Conservation (phyloP, 768 basidiomycete genomes). For the Bullera alba region DNA sequence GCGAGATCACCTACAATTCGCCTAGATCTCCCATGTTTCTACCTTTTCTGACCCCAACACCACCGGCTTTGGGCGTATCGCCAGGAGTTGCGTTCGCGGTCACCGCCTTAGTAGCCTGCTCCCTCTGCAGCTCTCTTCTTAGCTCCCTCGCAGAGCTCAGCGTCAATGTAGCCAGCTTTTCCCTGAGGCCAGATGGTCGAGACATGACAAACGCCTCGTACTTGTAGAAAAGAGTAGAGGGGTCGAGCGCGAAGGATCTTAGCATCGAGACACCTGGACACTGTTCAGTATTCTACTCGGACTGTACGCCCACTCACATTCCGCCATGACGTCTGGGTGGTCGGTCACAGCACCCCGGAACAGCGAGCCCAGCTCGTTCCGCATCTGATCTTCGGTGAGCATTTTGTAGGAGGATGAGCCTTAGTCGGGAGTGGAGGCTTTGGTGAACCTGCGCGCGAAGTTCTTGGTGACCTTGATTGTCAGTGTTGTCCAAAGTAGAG, state of each 20-base stretch:
- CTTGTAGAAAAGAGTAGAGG: slow-evolving; percentile 49
- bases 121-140: slow-evolving; percentile 42
- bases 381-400: slow-evolving; percentile 8
- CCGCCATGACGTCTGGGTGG: slow-evolving; percentile 44
- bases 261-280: slow-evolving; percentile 48
- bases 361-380: slow-evolving; percentile 29
- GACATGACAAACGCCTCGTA: slow-evolving; percentile 50
- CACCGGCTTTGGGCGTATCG: neutral
- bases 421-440: no score
- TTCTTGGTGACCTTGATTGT: no score
- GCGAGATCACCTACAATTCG: slow-evolving; percentile 35
- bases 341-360: slow-evolving; percentile 36
- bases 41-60: slow-evolving; percentile 20
- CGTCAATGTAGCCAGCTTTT: slow-evolving; percentile 31
- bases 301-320: slow-evolving; percentile 34
- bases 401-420: no score
- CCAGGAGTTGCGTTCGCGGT: slow-evolving; percentile 9
- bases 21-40: slow-evolving; percentile 36
- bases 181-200: slow-evolving; percentile 31
- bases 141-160: slow-evolving; percentile 44
- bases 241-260: slow-evolving; percentile 46
- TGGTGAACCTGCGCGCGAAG: no score
- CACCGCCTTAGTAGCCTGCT: slow-evolving; percentile 27
- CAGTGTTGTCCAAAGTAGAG: no score
- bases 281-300: no score